Percentiles rank a stretch among this genome's conserved stretches.
phyloP scores from a whole-genome alignment of 768 basidiomycete species.

The Trametes meyenii region DNA sequence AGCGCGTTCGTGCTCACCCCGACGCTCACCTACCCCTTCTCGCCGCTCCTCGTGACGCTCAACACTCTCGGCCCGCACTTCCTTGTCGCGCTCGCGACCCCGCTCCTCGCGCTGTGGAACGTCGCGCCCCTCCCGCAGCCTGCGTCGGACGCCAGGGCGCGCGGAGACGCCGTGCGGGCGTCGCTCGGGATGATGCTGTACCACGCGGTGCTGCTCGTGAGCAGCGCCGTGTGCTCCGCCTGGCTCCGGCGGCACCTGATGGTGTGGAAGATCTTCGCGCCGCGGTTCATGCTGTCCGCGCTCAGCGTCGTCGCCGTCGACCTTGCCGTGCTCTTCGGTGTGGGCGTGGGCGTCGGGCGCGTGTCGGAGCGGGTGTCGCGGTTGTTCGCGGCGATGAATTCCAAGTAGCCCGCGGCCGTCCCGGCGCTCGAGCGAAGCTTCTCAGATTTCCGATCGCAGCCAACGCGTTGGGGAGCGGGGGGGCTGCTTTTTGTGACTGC shows the following conservation, averaged over 20 bases:
- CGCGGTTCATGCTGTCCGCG: constrained; percentile 85
- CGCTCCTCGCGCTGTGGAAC: constrained; percentile 84
- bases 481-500: no score
- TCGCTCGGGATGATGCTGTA: constrained; percentile 71
- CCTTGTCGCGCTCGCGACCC: constrained; percentile 65
- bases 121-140: constrained; percentile 57
- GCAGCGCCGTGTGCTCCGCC: constrained; percentile 73
- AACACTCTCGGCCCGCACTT: constrained; percentile 81
- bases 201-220: constrained; percentile 63
- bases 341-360: constrained; percentile 58
- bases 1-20: constrained; percentile 82
- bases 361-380: constrained; percentile 34
- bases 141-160: constrained; percentile 35
- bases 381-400: constrained; percentile 32
- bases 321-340: constrained; percentile 61
- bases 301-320: constrained; percentile 72
- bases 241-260: constrained; percentile 84
- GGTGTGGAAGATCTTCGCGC: constrained; percentile 99
- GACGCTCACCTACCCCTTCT: constrained; percentile 69
- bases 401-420: background rate
- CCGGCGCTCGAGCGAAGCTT: no score
- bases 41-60: constrained; percentile 69
- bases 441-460: no score
- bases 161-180: constrained; percentile 50
- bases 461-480: no score